Evolutionary conservation across 2,329 filamentous ascomycete species (phyloP).

Genomic region (Ceratocystis albifundus): DNA sequence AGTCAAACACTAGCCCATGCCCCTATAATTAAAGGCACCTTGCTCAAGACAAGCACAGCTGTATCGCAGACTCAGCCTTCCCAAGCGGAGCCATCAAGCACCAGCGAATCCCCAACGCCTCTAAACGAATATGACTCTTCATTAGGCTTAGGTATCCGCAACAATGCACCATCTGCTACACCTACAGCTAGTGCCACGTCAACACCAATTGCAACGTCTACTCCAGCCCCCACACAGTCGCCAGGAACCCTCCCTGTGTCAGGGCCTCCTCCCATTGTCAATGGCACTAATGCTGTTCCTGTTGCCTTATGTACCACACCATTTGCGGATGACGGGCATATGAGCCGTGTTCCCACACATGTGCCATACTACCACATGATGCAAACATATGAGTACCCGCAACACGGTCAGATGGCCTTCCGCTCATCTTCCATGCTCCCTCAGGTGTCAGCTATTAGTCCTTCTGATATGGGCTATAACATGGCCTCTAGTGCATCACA

Average conservation of each 20-base stretch:
- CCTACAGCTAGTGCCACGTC: conserved; percentile 14
- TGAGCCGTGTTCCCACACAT: not conserved
- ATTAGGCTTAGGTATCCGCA: conserved; percentile 12
- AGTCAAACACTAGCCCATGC: conserved; percentile 30
- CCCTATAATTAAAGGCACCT: conserved; percentile 43
- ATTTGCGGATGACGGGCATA: conserved; percentile 5
- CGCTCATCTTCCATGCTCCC: conserved; percentile 8
- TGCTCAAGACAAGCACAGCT: conserved; percentile 31
- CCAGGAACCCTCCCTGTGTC: conserved; percentile 9
- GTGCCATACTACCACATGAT: conserved; percentile 12
- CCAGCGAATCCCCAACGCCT: not conserved
- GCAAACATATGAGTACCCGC: conserved; percentile 12
- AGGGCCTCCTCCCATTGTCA: conserved; percentile 20
- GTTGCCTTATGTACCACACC: not conserved
- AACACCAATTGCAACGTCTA: conserved; percentile 12
- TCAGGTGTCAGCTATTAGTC: conserved; percentile 5
- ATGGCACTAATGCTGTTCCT: conserved; percentile 18
- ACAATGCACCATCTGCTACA: not conserved
- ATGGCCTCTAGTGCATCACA: conserved; percentile 10
- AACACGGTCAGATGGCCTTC: conserved; percentile 10
- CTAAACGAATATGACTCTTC: conserved; percentile 14
- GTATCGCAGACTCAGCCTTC: conserved; percentile 22
- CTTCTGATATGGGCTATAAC: not conserved
- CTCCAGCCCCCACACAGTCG: conserved; percentile 1
- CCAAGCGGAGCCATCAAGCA: not conserved